Evolutionary conservation across 2,329 filamentous ascomycete species (phyloP), one percentile per base, ranked within the genome.

Genomic region (Leptodontidium sp.): DNA sequence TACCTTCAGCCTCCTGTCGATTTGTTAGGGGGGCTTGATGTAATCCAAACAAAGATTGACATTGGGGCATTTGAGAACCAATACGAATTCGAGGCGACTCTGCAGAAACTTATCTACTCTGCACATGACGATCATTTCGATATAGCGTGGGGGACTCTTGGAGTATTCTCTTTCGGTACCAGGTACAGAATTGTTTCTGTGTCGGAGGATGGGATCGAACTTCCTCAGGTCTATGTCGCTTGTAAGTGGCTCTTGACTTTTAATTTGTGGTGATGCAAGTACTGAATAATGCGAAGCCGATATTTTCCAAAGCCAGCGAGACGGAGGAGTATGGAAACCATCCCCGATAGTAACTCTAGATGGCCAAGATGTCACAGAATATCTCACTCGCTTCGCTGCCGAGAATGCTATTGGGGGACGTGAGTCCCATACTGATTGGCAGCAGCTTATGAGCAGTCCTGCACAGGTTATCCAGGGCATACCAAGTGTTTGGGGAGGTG

Each of bases 111-210:
- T 79, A 81, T 64, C 78, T 72, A 71, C 47, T 52, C 81, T 1
- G 85, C 87, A 1, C 88, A 91, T 72, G 90, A 93, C 74, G 87
- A 87, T 0, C 90, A 93, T 74, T 86, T 90, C 58, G 79, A 80
- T 2, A 87, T 84, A 71, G 75, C 82, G 8, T 84, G 85, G 1
- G 85, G 87, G 64, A 80, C 84, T 7, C 81, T 88, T 1, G 59
- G 64, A 17, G 81, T 84, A 0, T 88, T 89, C 78, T 81, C 73
- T 66, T 90, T 77, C 72, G 82, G 80, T 17, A 82, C 84, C 12
- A 79, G 79, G 26, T 77, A 85, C 72, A 80, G 81, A 64, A 74
- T 91, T 1, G 85, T 90, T 0, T 90, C 88, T 0, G 81, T 90
- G 4, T 90, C 88, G 0, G 68, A 78, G 2, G 87, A 91, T 75